Conservation (phyloP, 768 basidiomycete genomes). For the Leccinum ochraceum region DNA sequence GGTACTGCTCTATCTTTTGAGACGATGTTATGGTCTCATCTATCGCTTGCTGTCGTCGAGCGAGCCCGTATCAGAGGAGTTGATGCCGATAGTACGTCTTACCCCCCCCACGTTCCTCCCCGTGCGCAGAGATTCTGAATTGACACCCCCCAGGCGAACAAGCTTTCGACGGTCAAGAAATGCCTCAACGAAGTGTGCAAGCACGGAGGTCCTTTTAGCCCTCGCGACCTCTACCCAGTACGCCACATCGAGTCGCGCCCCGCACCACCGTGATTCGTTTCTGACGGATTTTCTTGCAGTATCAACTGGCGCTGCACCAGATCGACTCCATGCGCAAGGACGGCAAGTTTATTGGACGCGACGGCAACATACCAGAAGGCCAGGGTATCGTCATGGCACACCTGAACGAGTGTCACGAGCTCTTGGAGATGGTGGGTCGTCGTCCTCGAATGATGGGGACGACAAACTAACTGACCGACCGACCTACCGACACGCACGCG, state of each 20-base stretch:
- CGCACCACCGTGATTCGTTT: no score
- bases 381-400: constrained; percentile 97
- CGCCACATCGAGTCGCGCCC: constrained; percentile 30
- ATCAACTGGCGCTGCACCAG: constrained; percentile 92
- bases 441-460: not conserved
- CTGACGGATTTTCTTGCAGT: constrained; percentile 45
- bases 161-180: constrained; percentile 94
- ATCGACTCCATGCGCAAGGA: constrained; percentile 93
- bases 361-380: constrained; percentile 91
- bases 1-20: constrained; percentile 90
- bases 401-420: constrained; percentile 93
- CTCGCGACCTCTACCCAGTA: constrained; percentile 92
- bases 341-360: constrained; percentile 87
- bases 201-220: constrained; percentile 90
- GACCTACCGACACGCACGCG: not conserved
- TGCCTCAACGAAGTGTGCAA: constrained; percentile 95
- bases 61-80: constrained; percentile 96
- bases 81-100: constrained; percentile 86
- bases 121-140: not conserved
- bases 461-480: not conserved
- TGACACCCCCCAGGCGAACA: constrained; percentile 71
- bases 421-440: constrained; percentile 83
- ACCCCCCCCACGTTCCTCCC: not conserved
- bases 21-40: constrained; percentile 95
- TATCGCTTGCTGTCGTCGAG: constrained; percentile 91